These are phyloP conservation scores for Trypanosomatidae sp. DNA, from an alignment of 208 protist genomes.

Conservation along the genomic window DNA sequence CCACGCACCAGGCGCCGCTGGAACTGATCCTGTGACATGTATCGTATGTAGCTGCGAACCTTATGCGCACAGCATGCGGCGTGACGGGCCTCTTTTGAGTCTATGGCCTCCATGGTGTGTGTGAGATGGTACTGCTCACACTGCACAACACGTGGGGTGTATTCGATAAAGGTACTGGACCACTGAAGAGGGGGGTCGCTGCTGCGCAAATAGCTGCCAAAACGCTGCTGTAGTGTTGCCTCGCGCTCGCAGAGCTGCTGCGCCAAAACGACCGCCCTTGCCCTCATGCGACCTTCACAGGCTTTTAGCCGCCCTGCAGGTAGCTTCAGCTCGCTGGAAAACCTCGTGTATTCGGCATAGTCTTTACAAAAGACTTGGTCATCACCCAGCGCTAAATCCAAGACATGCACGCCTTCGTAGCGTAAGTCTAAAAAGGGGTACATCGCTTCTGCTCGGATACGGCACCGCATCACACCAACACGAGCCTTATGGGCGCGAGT, in stretches of 20 bases:
- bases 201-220: constrained; percentile 20
- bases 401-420: constrained; percentile 44
- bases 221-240: constrained; percentile 24
- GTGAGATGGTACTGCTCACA: constrained; percentile 19
- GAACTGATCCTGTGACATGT: constrained; percentile 20
- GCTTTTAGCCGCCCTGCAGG: constrained; percentile 8
- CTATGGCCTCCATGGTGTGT: background rate
- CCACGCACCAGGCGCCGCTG: constrained; percentile 16
- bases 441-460: constrained; percentile 36
- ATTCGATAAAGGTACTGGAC: constrained; percentile 11
- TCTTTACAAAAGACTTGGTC: constrained; percentile 30
- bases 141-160: constrained; percentile 26
- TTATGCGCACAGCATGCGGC: constrained; percentile 15
- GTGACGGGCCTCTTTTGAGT: constrained; percentile 3
- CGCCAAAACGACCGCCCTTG: constrained; percentile 19
- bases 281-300: constrained; percentile 20
- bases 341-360: constrained; percentile 19
- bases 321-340: constrained; percentile 11
- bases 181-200: constrained; percentile 17
- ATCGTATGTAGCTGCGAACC: constrained; percentile 12
- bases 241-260: constrained; percentile 16
- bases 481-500: constrained; percentile 38
- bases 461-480: constrained; percentile 28
- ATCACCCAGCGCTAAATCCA: constrained; percentile 35
- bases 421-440: constrained; percentile 50